These are phyloP conservation scores for Rhexocercosporidium sp. DNA, from an alignment of 2,329 filamentous ascomycete genomes.

Conservation along the genomic window DNA sequence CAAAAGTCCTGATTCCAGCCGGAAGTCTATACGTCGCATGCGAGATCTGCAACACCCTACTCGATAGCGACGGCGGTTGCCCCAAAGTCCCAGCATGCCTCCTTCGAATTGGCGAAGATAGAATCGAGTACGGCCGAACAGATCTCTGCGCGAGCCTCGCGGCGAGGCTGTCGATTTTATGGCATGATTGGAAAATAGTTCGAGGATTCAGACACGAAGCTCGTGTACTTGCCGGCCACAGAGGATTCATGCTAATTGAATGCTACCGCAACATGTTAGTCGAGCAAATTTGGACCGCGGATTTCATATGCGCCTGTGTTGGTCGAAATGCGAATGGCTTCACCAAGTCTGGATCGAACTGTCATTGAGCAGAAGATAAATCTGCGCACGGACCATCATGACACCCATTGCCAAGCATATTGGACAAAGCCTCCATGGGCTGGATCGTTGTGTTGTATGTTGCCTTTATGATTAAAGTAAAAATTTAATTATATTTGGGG, in stretches of 20 bases:
- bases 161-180: constrained; percentile 34
- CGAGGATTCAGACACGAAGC: constrained; percentile 33
- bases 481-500: too few relatives aligned
- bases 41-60: constrained; percentile 7
- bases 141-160: constrained; percentile 31
- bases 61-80: background rate
- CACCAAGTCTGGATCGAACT: background rate
- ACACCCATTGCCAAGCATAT: background rate
- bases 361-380: background rate
- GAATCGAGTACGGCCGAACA: constrained; percentile 27
- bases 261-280: constrained; percentile 27
- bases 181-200: constrained; percentile 32
- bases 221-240: constrained; percentile 34
- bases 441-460: too few relatives aligned
- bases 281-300: background rate
- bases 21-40: constrained; percentile 10
- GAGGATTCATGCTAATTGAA: constrained; percentile 34
- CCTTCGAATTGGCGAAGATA: background rate
- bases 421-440: too few relatives aligned
- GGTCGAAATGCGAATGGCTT: background rate
- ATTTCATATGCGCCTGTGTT: background rate
- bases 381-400: constrained; percentile 12
- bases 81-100: background rate
- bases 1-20: constrained; percentile 25
- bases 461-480: too few relatives aligned